Evolutionary conservation across 345 rosid species (phyloP).

Genomic region (Nephelium lappaceum): DNA sequence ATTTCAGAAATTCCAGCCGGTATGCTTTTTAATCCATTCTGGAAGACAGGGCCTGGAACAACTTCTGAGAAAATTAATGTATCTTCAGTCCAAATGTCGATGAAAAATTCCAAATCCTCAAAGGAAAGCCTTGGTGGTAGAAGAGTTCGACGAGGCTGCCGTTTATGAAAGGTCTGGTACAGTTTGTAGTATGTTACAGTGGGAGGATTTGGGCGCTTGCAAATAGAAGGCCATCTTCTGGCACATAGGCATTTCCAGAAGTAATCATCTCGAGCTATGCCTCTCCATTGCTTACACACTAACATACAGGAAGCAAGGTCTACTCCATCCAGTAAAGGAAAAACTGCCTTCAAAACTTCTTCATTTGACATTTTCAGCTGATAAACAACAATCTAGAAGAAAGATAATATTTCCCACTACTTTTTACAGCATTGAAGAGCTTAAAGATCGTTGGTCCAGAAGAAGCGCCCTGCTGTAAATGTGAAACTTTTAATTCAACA

Average conservation of each 20-base stretch:
- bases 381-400: constrained; percentile 16
- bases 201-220: constrained; percentile 71
- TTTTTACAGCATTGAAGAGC: constrained; percentile 8
- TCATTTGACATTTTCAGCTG: constrained; percentile 51
- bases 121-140: constrained; percentile 85
- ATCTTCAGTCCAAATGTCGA: constrained; percentile 87
- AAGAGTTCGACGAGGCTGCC: constrained; percentile 42
- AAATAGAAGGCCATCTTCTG: constrained; percentile 89
- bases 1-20: constrained; percentile 50
- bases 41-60: constrained; percentile 63
- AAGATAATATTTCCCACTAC: constrained; percentile 13
- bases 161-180: constrained; percentile 64
- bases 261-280: constrained; percentile 74
- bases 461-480: constrained; percentile 20
- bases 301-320: constrained; percentile 83
- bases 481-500: constrained; percentile 6
- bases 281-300: constrained; percentile 86
- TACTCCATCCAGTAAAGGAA: constrained; percentile 69
- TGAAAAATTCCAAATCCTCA: constrained; percentile 70
- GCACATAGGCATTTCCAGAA: constrained; percentile 91
- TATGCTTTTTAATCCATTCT: constrained; percentile 54
- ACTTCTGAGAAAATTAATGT: constrained; percentile 72
- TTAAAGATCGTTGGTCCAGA: background rate
- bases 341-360: constrained; percentile 82
- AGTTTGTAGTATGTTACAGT: constrained; percentile 68